Evolutionary conservation across 2,329 filamentous ascomycete genomes (phyloP), one percentile per base, ranked within the genome.

Genomic region (Trichoderma harzianum): DNA sequence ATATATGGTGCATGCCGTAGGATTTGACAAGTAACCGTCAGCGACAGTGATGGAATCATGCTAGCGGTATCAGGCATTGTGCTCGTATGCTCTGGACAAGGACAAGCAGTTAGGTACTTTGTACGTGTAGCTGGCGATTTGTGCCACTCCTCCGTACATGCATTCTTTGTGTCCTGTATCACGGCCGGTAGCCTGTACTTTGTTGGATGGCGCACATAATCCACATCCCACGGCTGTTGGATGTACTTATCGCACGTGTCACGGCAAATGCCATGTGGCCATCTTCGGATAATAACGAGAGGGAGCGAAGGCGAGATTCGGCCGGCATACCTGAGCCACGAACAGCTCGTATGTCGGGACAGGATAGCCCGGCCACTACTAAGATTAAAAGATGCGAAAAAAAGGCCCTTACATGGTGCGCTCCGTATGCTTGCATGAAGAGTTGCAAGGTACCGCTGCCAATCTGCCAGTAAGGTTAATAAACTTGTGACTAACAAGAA

Each of bases 251-350:
- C 66, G 65, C 71, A 72, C 71, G 71, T 70, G 71, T 70, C 51
- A 65, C 71, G 71, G 71, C 71, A 65, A 72, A 57, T 65, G 66
- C 71, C 71, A 72, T 72, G 71, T 72, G 71, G 71, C 71, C 69
- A 63, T 39, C 28, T 47, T 66, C 55, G 55, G 66, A 69, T 61
- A 69, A 69, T 69, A 51, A 34, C 28, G 57, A 60, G 30, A 34
- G 58, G 36, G 66, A 69, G 58, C 24, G 24, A 39, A 64, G 36
- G 68, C 58, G 47, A 64, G 58, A 57, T 64, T 70, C 68, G 60
- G 58, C 68, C 47, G 68, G 58, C 53, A 60, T n/a, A 60, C 11
- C 57, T 34, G 28, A 34, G 57, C 47, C 30, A 58, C 55, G 28
- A 58, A 32, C 55, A 32, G 55, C 57, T 34, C 57, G 57, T 34